Conservation (phyloP, 2,329 filamentous ascomycete genomes). For the Hypoxylon sp. region DNA sequence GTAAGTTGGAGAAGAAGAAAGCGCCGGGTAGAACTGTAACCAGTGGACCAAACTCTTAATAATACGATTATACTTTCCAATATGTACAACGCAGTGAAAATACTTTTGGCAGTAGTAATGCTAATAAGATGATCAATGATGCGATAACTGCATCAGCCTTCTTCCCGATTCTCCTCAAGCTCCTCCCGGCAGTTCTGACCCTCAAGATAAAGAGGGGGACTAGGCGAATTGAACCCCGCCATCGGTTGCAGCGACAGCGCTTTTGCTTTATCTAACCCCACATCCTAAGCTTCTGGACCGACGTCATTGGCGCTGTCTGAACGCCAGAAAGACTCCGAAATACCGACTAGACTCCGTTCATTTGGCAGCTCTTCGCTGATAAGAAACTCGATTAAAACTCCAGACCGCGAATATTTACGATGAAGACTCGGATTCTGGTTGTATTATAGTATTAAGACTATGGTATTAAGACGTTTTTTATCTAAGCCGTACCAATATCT, state of each 20-base stretch:
- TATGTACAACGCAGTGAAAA: slow-evolving; percentile 41
- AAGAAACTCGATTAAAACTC: slow-evolving; percentile 11
- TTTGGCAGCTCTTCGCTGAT: slow-evolving; percentile 17
- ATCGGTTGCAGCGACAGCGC: slow-evolving; percentile 12
- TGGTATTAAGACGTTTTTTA: slow-evolving; percentile 12
- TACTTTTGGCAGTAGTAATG: slow-evolving; percentile 2
- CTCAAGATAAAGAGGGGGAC: slow-evolving; percentile 16
- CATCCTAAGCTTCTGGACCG: slow-evolving; percentile 34
- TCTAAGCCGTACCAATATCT: slow-evolving; percentile 11
- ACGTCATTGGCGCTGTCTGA: slow-evolving; percentile 42
- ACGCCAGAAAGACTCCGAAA: slow-evolving; percentile 47
- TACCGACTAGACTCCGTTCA: slow-evolving; percentile 45
- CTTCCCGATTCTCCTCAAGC: slow-evolving; percentile 30
- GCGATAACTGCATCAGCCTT: slow-evolving; percentile 38
- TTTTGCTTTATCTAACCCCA: slow-evolving; percentile 42
- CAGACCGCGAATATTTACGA: slow-evolving; percentile 5
- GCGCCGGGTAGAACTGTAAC: not conserved
- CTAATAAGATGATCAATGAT: slow-evolving; percentile 26
- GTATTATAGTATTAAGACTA: slow-evolving; percentile 17
- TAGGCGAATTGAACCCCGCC: slow-evolving; percentile 30
- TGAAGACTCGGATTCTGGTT: slow-evolving; percentile 2
- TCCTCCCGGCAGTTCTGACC: slow-evolving; percentile 42
- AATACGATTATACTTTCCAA: slow-evolving; percentile 33
- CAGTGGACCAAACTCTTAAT: slow-evolving; percentile 28
- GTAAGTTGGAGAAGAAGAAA: slow-evolving; percentile 4